Evolutionary conservation across 2,329 filamentous ascomycete species (phyloP), one percentile per base, ranked within the genome.

Genomic region (Ceratocystis smalleyi): DNA sequence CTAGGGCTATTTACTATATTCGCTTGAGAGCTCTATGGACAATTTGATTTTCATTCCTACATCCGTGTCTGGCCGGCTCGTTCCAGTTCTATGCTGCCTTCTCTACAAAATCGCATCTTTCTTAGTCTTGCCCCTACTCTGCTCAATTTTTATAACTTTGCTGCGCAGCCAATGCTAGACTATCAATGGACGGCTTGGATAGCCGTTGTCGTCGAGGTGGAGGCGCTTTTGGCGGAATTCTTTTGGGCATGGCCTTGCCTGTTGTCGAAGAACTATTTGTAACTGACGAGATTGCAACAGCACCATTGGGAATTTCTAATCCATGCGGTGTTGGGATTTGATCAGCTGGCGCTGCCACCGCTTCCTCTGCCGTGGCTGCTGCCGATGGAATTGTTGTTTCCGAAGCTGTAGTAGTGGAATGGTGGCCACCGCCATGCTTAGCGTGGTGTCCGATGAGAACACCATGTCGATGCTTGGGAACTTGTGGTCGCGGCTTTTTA

Each of bases 391-490:
- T 51, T 19, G 47, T 12, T 24, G 22, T 51, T 10, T 6, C n/a
- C 2, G 47, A 24, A n/a, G 61, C 47, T 6, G 35, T 27, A 59
- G 22, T 59, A 32, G 22, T 62, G 12, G 49, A 30, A 27, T 19
- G 40, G 7, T 57, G 55, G 24, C 19, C 24, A 32, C 24, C 17
- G 12, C 12, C 43, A 35, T 35, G 43, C 63, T 71, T 70, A 1
- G 47, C 30, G 35, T 40, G 10, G 35, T 74, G 74, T 10, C 73
- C 69, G 59, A 77, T 74, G 1, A 78, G 79, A 3, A 76, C 72
- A 6, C 82, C 81, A 65, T 83, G 81, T 1, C 79, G 75, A 67
- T 83, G 81, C 69, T 75, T 81, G 1, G 82, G 82, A 22, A 84
- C 79, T 59, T 77, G 77, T 1, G 82, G 82, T 3, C 81, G 71